Evolutionary conservation across 331 rosid genomes (phyloP).

Genomic region (Phaseolus coccineus): DNA sequence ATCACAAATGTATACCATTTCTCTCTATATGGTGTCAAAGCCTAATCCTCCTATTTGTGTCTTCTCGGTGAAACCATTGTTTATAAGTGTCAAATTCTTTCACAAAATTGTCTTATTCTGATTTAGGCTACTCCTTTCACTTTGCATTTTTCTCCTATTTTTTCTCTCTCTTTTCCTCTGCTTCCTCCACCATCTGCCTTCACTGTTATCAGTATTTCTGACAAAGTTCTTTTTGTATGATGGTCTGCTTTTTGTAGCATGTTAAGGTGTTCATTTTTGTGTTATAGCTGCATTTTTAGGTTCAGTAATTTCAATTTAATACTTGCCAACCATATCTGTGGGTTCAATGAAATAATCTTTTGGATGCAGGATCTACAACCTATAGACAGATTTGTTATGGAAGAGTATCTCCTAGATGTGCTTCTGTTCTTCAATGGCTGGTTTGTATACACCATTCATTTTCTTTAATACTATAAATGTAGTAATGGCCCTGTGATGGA

Average conservation of each 20-base stretch:
- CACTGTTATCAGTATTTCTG: too few relatives aligned
- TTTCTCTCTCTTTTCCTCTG: too few relatives aligned
- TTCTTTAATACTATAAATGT: slow-evolving; percentile 21
- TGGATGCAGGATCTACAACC: slow-evolving; percentile 89
- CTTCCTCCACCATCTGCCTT: too few relatives aligned
- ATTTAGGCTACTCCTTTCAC: too few relatives aligned
- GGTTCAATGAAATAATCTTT: slow-evolving; percentile 41
- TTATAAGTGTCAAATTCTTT: too few relatives aligned
- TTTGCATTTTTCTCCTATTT: too few relatives aligned
- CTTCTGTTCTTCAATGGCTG: slow-evolving; percentile 97
- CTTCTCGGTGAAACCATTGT: too few relatives aligned
- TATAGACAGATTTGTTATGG: slow-evolving; percentile 90
- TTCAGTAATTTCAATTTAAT: slow-evolving; percentile 15
- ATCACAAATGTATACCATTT: too few relatives aligned
- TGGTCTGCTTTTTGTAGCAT: slow-evolving; percentile 10
- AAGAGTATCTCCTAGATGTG: slow-evolving; percentile 96
- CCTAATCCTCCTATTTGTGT: too few relatives aligned
- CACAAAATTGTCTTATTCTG: too few relatives aligned
- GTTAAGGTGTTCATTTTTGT: background rate
- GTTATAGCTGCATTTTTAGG: background rate
- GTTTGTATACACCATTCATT: slow-evolving; percentile 62
- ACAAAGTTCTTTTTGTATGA: slow-evolving; percentile 27
- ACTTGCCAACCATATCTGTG: slow-evolving; percentile 22
- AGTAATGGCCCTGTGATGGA: background rate
- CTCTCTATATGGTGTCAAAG: too few relatives aligned